Evolutionary conservation across 2,329 filamentous ascomycete genomes (phyloP), one percentile per base, ranked within the genome.

Genomic region (Chrysoporthe puriensis): DNA sequence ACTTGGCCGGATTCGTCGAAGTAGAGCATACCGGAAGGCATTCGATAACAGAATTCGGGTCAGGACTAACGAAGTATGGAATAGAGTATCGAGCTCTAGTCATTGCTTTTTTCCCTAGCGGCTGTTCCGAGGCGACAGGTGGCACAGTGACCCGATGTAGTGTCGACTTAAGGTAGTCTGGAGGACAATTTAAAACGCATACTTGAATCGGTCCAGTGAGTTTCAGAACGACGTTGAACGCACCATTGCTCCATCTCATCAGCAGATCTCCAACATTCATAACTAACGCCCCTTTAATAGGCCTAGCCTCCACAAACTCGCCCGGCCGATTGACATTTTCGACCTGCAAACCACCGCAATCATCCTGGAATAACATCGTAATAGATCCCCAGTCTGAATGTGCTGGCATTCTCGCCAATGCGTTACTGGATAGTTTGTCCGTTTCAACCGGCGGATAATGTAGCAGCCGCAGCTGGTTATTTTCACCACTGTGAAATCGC

Each of bases 401-500:
- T 26, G 74, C 75, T 4, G 36, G 74, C 71, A 73, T 74, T 36
- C 74, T 70, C 48, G 71, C 71, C 42, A 72, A 9, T 46, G 61
- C 77, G 26, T 74, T 72, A 3, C 68, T 67, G 7, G 79, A 73
- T 44, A 74, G 68, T 21, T 73, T 72, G 3, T 74, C 73, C 3
- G 60, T 66, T 11, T 77, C 73, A 13, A 77, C 72, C 1, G 76
- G 73, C 3, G 79, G 79, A 64, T 80, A 90, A 73, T 90, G 87
- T 16, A 90, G 77, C 36, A 91, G 75, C 1, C 88, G 82, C 11
- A 90, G 78, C 69, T 89, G 87, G 70, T 88, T 87, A 71, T 88
- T 84, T 66, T 84, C 79, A 0, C 84, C 83, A 44, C 81, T 82
- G 74, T 90, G 87, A 57, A 84, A 73, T 73, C 8, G 73, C 71